These are phyloP conservation scores for Trichoderma aggressivum DNA, from an alignment of 2,329 filamentous ascomycete genomes.

Conservation along the genomic window DNA sequence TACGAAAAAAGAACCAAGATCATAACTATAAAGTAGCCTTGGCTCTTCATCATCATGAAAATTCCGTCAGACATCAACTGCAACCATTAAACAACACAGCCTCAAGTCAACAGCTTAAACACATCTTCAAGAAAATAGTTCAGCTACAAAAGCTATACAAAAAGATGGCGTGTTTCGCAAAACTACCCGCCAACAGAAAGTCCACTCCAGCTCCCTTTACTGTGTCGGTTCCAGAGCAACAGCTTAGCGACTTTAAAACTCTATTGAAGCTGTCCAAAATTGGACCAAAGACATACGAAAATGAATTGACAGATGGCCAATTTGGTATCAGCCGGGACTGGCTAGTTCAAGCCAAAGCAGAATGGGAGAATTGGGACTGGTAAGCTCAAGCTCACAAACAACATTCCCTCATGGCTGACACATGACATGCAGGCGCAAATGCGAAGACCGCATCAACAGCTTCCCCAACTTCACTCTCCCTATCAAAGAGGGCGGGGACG, in stretches of 20 bases:
- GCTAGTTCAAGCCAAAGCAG: conserved; percentile 39
- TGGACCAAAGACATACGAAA: conserved; percentile 9
- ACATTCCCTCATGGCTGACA: not conserved
- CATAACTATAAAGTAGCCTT: not conserved
- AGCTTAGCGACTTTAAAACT: not conserved
- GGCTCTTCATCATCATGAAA: not conserved
- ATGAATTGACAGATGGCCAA: not conserved
- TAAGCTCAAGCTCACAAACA: not conserved
- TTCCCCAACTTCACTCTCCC: conserved; percentile 43
- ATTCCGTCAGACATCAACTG: not conserved
- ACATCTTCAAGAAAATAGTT: not conserved
- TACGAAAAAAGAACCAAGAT: not conserved
- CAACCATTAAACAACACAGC: not conserved
- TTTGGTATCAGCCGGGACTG: conserved; percentile 45
- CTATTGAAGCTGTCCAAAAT: not conserved
- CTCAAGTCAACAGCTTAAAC: not conserved
- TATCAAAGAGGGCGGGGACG: conserved; percentile 34
- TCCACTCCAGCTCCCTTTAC: conserved; percentile 6
- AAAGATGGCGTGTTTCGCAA: not conserved
- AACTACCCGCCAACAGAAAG: not conserved
- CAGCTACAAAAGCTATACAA: not conserved
- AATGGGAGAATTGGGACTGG: conserved; percentile 49
- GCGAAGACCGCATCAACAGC: conserved; percentile 40
- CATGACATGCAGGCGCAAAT: conserved; percentile 26
- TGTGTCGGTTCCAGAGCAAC: not conserved